Base-by-base conservation (phyloP, 768 basidiomycete species). In the Cubamyces sp. region DNA sequence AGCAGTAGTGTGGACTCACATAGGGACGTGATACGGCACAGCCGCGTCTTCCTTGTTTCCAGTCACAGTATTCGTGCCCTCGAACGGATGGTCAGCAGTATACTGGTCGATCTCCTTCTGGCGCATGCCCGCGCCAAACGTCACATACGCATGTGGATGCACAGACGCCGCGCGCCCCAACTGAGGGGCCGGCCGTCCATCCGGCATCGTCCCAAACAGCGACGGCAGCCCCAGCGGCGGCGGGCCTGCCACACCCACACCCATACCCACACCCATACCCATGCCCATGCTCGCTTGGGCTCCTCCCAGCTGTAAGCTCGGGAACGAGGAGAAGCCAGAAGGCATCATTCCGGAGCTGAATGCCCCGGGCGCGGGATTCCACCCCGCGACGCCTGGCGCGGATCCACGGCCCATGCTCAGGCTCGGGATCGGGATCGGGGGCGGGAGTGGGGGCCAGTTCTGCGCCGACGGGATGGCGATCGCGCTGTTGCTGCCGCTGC, bases 31-130 rank as follows among this genome's bases (percentile, higher is more conserved):
- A 71, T 93, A 93, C 5, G 92, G 89, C 64, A 93, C 84, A 11
- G 76, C 77, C 54, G 83, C 81, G 26, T 76, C 78, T 57, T 73
- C 75, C 11, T 84, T 86, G 2, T 77, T 72, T 25, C 83, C 66
- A 42, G 85, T 85, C 40, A 74, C 70, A 16, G 57, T 26, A 57
- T 68, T 68, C 45, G 64, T 57, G 5, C 79, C 89, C 67, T 84
- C 84, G 47, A 94, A 74, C 37, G 85, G 87, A 68, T 91, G 78
- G 45, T 80, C 79, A 0, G 91, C 86, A 0, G 88, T 91, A 71
- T 81, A 91, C 15, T 81, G 80, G 69, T 96, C 94, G 45, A 96
- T 80, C 62, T 93, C 87, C 71, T 93, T 94, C 73, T 95, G 92
- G 28, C 84, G 79, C 78, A 87, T 87, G 2, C 94, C 94, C 5